Base-by-base conservation (phyloP, 768 basidiomycete species). In the Ephemerocybe angulata region DNA sequence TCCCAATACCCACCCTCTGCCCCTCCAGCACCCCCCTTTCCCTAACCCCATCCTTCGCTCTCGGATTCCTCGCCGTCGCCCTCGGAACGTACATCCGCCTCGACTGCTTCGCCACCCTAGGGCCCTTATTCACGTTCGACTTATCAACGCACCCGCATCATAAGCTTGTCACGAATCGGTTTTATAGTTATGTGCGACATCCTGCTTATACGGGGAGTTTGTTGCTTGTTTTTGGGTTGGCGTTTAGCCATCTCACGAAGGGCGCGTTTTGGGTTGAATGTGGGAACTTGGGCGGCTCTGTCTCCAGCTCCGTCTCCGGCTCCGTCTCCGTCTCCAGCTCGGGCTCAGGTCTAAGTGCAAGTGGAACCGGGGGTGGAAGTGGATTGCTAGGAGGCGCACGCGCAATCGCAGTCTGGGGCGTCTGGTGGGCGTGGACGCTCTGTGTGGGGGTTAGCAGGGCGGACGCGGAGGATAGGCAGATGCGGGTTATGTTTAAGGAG, bases 81-180 rank as follows among this genome's bases (percentile, higher is more conserved):
- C 59, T 74, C 1, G 81, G 81, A 2, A 67, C 74, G 55, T 70
- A 74, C 64, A 74, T 82, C 58, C 80, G 82, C 35, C 63, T 81
- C 17, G 76, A 72, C 58, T 83, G 82, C 60, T 84, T 80, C 75
- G 69, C 65, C 52, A 72, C 77, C 22, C 78, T 84, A 21, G 82
- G 81, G 2, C 63, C 71, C 1, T 66, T 82, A 53, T 84, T 84
- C 70, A 83, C 82, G 0, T 84, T 83, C 63, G 81, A 83, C 60
- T 73, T 84, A 46, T 81, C 81, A 43, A 64, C 84, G 38, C 79
- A 77, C 52, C 79, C 80, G 1, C 64, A 69, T 29, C 83, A 84
- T 67, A 72, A 65, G 46, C 72, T 83, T 42, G 67, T 83, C 58
- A 82, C 80, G 2, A 63, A 65, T n/a, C 75, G 80, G 19, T 77